Conservation (phyloP, 176 grass and related monocot genomes). For the Lolium multiflorum region DNA sequence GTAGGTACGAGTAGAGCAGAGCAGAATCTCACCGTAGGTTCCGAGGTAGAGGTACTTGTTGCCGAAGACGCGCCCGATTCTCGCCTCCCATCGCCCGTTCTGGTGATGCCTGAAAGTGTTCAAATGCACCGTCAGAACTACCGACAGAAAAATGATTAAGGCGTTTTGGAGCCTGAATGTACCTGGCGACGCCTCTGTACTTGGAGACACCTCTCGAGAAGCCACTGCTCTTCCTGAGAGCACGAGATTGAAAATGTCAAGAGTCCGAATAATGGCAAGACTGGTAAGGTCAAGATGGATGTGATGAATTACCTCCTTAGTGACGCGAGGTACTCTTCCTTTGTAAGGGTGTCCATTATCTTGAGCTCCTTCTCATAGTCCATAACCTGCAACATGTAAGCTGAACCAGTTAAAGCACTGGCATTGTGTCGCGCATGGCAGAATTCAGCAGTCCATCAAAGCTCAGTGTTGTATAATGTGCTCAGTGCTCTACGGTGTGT, state of each 20-base stretch:
- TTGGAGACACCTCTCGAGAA: constrained; percentile 78
- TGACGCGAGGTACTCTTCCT: constrained; percentile 77
- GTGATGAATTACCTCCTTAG: constrained; percentile 46
- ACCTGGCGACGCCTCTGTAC: constrained; percentile 80
- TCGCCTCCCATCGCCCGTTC: constrained; percentile 78
- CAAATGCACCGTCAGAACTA: not conserved
- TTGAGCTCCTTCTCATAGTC: constrained; percentile 74
- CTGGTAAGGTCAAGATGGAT: too few species aligned
- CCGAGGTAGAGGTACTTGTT: constrained; percentile 83
- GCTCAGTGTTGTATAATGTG: too few species aligned
- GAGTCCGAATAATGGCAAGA: too few species aligned
- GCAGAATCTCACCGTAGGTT: constrained; percentile 57
- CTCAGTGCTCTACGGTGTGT: too few species aligned
- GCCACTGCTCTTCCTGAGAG: constrained; percentile 69
- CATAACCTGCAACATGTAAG: constrained; percentile 42
- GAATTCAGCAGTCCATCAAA: too few species aligned
- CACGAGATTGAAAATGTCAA: not conserved
- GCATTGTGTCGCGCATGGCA: too few species aligned
- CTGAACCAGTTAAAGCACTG: not conserved
- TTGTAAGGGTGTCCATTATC: constrained; percentile 71
- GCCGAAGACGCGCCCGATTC: constrained; percentile 71
- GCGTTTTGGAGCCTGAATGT: not conserved
- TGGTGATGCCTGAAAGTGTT: constrained; percentile 61
- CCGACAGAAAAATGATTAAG: not conserved
- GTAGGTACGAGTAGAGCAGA: too few species aligned